phyloP scores from a whole-genome alignment of 164 flowering plant genomes.

The Vitis labrusca region DNA sequence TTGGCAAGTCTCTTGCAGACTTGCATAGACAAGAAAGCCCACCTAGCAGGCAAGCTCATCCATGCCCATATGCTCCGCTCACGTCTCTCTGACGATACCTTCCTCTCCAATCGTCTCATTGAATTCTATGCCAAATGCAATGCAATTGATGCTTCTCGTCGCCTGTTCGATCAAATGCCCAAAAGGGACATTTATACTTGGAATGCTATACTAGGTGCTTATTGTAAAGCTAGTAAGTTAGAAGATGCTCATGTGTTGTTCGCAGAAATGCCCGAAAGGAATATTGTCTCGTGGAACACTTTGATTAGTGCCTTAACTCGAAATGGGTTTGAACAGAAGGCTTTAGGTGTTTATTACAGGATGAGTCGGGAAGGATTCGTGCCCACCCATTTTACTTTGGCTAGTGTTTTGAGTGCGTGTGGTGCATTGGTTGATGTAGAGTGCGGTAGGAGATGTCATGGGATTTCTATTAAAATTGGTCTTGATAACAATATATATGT shows the following conservation, averaged over 20 bases:
- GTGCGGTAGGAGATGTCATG: conserved; percentile 60
- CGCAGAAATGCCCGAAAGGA: conserved; percentile 64
- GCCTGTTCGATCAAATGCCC: conserved; percentile 59
- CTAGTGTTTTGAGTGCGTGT: conserved; percentile 76
- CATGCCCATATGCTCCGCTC: conserved; percentile 54
- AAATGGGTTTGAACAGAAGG: conserved; percentile 41
- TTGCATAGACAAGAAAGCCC: conserved; percentile 58
- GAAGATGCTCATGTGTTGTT: conserved; percentile 46
- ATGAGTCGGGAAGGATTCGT: conserved; percentile 57
- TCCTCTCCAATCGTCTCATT: conserved; percentile 67
- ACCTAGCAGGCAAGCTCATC: conserved; percentile 44
- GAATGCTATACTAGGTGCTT: conserved; percentile 55
- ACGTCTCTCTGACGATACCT: conserved; percentile 42
- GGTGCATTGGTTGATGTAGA: conserved; percentile 39
- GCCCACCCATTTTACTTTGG: conserved; percentile 66
- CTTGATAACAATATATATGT: conserved; percentile 61
- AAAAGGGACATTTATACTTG: conserved; percentile 53
- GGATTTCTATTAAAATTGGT: conserved; percentile 60
- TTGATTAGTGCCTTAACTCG: conserved; percentile 50
- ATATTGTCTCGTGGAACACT: conserved; percentile 66
- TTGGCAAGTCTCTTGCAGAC: conserved; percentile 51
- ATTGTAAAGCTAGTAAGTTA: conserved; percentile 39
- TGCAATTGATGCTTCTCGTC: conserved; percentile 22
- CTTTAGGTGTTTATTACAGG: conserved; percentile 40
- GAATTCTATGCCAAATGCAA: conserved; percentile 59